A percentile compares a stretch with the other conserved stretches of the same genome.
Evolutionary conservation across 2,329 filamentous ascomycete species (phyloP).

Genomic region (Remersonia thermophila): DNA sequence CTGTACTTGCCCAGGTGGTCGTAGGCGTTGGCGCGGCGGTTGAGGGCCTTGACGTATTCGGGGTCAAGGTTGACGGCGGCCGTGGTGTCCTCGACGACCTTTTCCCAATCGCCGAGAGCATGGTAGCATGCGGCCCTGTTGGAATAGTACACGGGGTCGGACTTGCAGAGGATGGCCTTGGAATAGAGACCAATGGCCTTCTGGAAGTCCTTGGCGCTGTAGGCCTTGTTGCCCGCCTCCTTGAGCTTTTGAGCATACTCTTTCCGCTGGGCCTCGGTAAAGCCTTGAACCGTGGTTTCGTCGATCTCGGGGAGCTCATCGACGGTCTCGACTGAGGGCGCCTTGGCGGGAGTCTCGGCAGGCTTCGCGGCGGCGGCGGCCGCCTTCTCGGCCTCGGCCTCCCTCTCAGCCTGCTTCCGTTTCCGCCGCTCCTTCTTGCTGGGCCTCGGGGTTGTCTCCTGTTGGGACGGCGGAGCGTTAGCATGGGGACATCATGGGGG

Average conservation of each 20-base stretch:
- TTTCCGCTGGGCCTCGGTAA: slow-evolving; percentile 58
- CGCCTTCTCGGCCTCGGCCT: slow-evolving; percentile 34
- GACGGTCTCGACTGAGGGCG: slow-evolving; percentile 41
- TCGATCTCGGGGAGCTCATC: slow-evolving; percentile 59
- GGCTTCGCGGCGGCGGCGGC: slow-evolving; percentile 21
- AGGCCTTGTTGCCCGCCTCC: slow-evolving; percentile 90
- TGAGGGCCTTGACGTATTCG: slow-evolving; percentile 95
- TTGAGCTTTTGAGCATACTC: slow-evolving; percentile 86
- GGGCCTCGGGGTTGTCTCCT: slow-evolving; percentile 52
- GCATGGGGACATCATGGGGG: background rate
- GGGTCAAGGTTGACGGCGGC: slow-evolving; percentile 87
- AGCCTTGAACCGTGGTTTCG: slow-evolving; percentile 40
- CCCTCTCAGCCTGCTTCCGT: slow-evolving; percentile 65
- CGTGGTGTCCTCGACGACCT: slow-evolving; percentile 93
- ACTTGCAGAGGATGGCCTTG: slow-evolving; percentile 91
- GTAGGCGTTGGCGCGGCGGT: slow-evolving; percentile 91
- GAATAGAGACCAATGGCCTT: slow-evolving; percentile 90
- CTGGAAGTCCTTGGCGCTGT: slow-evolving; percentile 86
- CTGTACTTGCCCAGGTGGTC: slow-evolving; percentile 85
- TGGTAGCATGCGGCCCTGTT: slow-evolving; percentile 98
- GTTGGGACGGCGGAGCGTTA: slow-evolving; percentile 5
- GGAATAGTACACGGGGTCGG: slow-evolving; percentile 96
- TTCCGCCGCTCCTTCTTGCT: slow-evolving; percentile 85
- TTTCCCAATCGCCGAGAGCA: slow-evolving; percentile 82
- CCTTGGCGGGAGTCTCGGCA: slow-evolving; percentile 30